Evolutionary conservation across 345 rosid species (phyloP), one percentile per base, ranked within the genome.

Genomic region (Syzygium aqueum): DNA sequence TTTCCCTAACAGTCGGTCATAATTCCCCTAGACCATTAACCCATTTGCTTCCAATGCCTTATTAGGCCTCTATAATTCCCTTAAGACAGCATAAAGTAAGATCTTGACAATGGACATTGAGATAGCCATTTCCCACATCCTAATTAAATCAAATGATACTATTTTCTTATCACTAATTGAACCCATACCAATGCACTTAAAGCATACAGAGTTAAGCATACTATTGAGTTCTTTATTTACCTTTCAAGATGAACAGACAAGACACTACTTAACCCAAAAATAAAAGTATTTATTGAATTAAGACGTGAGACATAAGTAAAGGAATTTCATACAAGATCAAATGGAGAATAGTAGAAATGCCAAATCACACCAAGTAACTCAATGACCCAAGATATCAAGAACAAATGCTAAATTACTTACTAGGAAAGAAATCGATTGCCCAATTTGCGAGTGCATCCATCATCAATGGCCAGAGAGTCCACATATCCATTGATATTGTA

Each of bases 381-480:
- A 84, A 84, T 52, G 59, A 73, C 27, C 30, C 30, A 28, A 4
- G 23, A 49, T 51, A 73, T 73, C 82, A 37, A 19, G 27, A 73
- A 37, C 49, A 33, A 37, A 73, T 37, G 40, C 73, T 46, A 54
- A 56, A 40, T 56, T 49, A 89, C 92, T 56, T 91, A 95, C 99
- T 98, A 84, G 98, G 92, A 92, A 98, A 98, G 94, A 93, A 98
- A 90, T 98, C 99, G 61, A 98, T 95, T 53, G 98, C 99, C 99
- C 99, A 98, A 87, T 96, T 99, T 61, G 93, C 95, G 89, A 98
- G 89, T 84, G 99, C 99, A 85, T 96, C 98, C 90, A 94, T 92
- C 98, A 98, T 94, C 92, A 98, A 91, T 50, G 99, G 98, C 99
- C 99, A 98, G 59, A 98, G 98, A 90, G 94, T 95, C 99, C 99